Conservation (phyloP, 345 rosid genomes). For the Eucalyptus grandis region DNA sequence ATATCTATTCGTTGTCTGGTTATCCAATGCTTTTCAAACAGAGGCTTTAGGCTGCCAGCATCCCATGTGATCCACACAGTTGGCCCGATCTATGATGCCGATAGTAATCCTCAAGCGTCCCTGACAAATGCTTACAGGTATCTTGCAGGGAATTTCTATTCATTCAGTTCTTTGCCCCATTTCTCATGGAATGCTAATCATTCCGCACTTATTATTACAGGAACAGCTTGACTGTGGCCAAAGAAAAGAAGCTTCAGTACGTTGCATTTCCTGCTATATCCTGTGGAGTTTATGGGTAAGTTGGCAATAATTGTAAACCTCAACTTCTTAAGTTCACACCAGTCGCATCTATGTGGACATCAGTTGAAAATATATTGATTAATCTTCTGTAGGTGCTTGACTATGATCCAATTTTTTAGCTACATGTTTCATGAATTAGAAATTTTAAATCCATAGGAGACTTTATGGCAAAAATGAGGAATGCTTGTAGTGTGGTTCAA, state of each 20-base stretch:
- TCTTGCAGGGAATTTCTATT: not conserved
- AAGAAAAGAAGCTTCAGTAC: slow-evolving; percentile 53
- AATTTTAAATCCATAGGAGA: not conserved
- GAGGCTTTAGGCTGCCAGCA: slow-evolving; percentile 71
- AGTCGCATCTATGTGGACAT: not conserved
- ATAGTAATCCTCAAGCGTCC: slow-evolving; percentile 35
- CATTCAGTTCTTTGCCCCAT: not conserved
- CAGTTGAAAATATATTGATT: not conserved
- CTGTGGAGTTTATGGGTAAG: slow-evolving; percentile 66
- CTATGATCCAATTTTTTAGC: not conserved
- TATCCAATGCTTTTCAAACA: slow-evolving; percentile 1
- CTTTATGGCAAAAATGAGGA: not conserved
- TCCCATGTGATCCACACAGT: slow-evolving; percentile 74
- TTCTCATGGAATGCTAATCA: not conserved
- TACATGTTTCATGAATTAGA: not conserved
- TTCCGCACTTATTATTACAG: slow-evolving; percentile 22
- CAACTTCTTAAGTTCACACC: not conserved
- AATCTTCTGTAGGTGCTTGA: not conserved
- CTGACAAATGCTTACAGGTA: slow-evolving; percentile 59
- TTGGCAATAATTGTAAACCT: not conserved
- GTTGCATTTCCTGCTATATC: slow-evolving; percentile 87
- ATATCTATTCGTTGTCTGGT: not conserved
- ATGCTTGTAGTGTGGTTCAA: not conserved
- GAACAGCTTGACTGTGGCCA: slow-evolving; percentile 59
- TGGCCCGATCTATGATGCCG: slow-evolving; percentile 59